A percentile compares a stretch with the other conserved stretches of the same genome.
phyloP scores from a whole-genome alignment of 768 basidiomycete species.

The Suillus placidus region DNA sequence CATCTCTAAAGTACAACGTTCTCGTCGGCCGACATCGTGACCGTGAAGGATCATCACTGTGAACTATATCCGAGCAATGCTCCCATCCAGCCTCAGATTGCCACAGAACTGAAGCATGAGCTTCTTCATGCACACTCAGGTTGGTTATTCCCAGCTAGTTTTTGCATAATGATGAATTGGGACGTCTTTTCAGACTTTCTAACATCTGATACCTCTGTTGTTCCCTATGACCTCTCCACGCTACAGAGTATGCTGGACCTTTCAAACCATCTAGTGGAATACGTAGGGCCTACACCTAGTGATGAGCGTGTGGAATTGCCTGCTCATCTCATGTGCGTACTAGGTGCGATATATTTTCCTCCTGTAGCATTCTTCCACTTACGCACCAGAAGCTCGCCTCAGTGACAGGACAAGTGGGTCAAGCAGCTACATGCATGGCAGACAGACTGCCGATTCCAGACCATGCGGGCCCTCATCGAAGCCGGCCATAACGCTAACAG shows the following conservation, averaged over 20 bases:
- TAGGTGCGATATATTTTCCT: too few relatives aligned
- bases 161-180: background rate
- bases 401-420: too few relatives aligned
- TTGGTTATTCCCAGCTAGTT: background rate
- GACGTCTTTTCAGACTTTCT: conserved; percentile 14
- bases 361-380: conserved; percentile 12
- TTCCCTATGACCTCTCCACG: conserved; percentile 13
- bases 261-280: conserved; percentile 6
- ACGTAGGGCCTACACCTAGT: background rate
- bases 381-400: background rate
- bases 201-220: conserved; percentile 9
- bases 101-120: conserved; percentile 5
- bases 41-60: conserved; percentile 11
- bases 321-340: conserved; percentile 15
- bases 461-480: background rate
- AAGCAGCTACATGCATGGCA: background rate
- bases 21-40: background rate
- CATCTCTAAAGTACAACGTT: background rate
- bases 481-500: background rate
- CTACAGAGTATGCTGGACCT: conserved; percentile 8
- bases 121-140: conserved; percentile 8
- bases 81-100: background rate
- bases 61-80: conserved; percentile 7
- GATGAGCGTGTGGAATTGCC: background rate
- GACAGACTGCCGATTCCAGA: background rate